These are phyloP conservation scores for Entelexis paramagnoliae DNA, from an alignment of 1,139 yeast genomes.

Conservation along the genomic window DNA sequence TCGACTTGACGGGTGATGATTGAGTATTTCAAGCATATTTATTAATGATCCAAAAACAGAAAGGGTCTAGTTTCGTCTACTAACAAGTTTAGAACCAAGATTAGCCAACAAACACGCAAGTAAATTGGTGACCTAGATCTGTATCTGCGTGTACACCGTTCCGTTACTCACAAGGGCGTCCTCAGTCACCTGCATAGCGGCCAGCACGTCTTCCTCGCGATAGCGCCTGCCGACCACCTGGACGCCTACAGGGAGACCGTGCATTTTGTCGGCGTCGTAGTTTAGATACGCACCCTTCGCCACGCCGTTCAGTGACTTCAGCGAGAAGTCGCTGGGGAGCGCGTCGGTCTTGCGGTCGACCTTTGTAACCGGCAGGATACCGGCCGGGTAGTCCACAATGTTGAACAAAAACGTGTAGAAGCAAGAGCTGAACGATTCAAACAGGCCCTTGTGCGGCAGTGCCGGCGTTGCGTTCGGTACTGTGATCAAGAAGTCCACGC, in stretches of 20 bases:
- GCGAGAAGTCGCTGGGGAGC: constrained; percentile 35
- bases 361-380: constrained; percentile 44
- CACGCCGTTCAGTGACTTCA: constrained; percentile 32
- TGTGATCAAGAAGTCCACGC: constrained; percentile 34
- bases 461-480: constrained; percentile 36
- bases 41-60: background rate
- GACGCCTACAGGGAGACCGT: constrained; percentile 57
- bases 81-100: background rate
- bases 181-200: constrained; percentile 35
- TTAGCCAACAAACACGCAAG: too few relatives aligned
- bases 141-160: constrained; percentile 35
- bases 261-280: constrained; percentile 47
- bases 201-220: constrained; percentile 53
- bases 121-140: too few relatives aligned
- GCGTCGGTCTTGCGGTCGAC: constrained; percentile 36
- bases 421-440: constrained; percentile 33
- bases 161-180: constrained; percentile 27
- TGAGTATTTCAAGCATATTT: background rate
- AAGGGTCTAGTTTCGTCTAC: background rate
- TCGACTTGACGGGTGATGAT: constrained; percentile 19
- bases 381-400: constrained; percentile 48
- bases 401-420: constrained; percentile 54
- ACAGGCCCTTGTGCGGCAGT: constrained; percentile 33
- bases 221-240: constrained; percentile 51
- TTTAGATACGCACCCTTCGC: constrained; percentile 36